phyloP scores from a whole-genome alignment of 768 basidiomycete species.

The Suillus spraguei region DNA sequence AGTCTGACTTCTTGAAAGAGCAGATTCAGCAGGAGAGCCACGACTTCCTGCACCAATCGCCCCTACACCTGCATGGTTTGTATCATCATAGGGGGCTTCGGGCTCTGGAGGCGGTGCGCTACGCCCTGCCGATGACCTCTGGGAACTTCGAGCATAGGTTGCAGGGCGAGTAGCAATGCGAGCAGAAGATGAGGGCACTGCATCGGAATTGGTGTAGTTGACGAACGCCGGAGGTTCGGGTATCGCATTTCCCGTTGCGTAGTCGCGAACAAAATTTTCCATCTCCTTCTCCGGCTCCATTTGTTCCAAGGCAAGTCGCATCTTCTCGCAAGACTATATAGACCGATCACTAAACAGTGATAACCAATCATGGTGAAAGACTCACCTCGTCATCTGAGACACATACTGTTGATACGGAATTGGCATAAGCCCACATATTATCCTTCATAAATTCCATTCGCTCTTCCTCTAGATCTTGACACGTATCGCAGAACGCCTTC shows the following conservation, averaged over 20 bases:
- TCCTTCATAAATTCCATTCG: constrained; percentile 95
- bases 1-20: constrained; percentile 33
- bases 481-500: constrained; percentile 92
- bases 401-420: constrained; percentile 94
- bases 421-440: constrained; percentile 95
- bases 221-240: constrained; percentile 88
- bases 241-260: constrained; percentile 86
- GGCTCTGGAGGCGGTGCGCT: constrained; percentile 34
- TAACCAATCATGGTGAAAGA: constrained; percentile 12
- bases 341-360: not conserved
- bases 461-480: constrained; percentile 95
- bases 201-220: constrained; percentile 72
- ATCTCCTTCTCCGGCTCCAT: constrained; percentile 88
- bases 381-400: constrained; percentile 93
- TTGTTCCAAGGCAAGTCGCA: constrained; percentile 84
- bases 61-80: constrained; percentile 64
- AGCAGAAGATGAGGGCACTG: constrained; percentile 60
- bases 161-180: constrained; percentile 60
- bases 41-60: constrained; percentile 53
- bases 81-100: constrained; percentile 54
- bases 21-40: constrained; percentile 34
- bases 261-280: constrained; percentile 85
- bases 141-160: constrained; percentile 48
- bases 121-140: constrained; percentile 32
- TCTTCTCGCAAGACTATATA: constrained; percentile 88